phyloP scores from a whole-genome alignment of 78 protist species.

The Monosiga brevicollis region DNA sequence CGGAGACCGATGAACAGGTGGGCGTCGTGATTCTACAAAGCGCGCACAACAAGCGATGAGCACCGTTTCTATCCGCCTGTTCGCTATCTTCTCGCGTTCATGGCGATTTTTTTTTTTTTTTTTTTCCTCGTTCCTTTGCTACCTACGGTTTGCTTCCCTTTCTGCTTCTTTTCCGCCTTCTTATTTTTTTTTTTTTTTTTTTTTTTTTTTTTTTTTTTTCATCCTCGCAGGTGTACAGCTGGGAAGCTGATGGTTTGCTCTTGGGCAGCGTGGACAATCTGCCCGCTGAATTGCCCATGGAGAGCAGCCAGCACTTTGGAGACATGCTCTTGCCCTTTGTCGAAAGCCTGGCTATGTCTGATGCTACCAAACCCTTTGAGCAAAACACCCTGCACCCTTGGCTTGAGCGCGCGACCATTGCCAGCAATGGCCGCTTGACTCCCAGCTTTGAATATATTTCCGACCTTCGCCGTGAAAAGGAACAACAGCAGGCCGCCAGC shows the following conservation, averaged over 20 bases:
- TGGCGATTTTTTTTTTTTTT: too few relatives aligned
- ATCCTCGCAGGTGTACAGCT: too few relatives aligned
- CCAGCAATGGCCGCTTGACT: conserved; percentile 28
- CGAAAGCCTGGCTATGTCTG: conserved; percentile 1
- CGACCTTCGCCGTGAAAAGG: conserved; percentile 8
- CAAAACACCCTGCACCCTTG: background rate
- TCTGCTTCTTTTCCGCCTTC: too few relatives aligned
- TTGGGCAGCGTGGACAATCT: conserved; percentile 73
- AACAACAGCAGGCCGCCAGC: background rate
- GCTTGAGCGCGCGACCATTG: conserved; percentile 13
- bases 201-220: too few relatives aligned
- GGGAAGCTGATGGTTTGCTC: too few relatives aligned
- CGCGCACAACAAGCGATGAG: too few relatives aligned
- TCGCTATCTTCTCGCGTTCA: too few relatives aligned
- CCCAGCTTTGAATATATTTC: conserved; percentile 35
- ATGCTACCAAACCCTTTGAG: background rate
- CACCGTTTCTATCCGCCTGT: background rate
- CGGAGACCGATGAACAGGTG: conserved; percentile 16
- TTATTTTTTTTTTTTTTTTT: conserved; percentile 6
- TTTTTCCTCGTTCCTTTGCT: background rate
- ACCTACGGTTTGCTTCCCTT: too few relatives aligned
- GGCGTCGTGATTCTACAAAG: background rate
- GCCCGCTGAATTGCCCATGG: conserved; percentile 86
- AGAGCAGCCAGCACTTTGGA: conserved; percentile 73
- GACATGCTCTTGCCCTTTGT: conserved; percentile 40